Base-by-base conservation (phyloP, 176 grass and related monocot genomes). In the Musa itinerans region DNA sequence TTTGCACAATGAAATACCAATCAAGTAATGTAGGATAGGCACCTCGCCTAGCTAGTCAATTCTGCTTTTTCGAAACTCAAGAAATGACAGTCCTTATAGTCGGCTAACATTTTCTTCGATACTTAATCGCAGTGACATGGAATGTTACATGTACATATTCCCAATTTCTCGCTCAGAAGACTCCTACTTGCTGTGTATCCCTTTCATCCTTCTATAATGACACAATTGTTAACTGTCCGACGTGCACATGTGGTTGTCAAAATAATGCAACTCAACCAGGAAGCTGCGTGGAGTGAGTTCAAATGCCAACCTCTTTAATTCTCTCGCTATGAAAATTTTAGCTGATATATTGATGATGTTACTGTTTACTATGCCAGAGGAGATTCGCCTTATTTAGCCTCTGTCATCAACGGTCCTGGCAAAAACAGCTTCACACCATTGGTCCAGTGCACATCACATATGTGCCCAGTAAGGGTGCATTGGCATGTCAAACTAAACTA, bases 171-270 rank as follows among this genome's bases (percentile, higher is more conserved):
- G 78, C 95, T 73, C 95, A 99, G 78, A 99, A 99, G 84, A 89
- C 90, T 74, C 95, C 95, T 2, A 83, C 86, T 48, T 99, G 95
- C 61, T 99, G 95, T 86, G 95, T 99, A 50, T 99, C 95, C 67
- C 88, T 99, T 54, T 99, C 95, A 72, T 99, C 95, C 1, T 99
- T 99, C 77, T 99, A 99, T 56, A 99, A 99, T 76, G 90, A 99
- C 63, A 94, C 90, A 43, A 99, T 94, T 75, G 95, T 99, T 65
- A 94, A 94, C 79, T 99, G 95, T 81, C 95, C 95, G 14, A 91
- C 90, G 52, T 99, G 95, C 78, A 86, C 95, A 24, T 99, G 95
- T 78, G 90, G 95, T 61, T 99, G 95, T 74, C 90, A 85, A 78
- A 94, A 94, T 24, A 94, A 87, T 63, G 19, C 51, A 43, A 86